Evolutionary conservation across 73 alveolate species (phyloP), one percentile per base, ranked within the genome.

Genomic region (Paramecium sexaurelia): DNA sequence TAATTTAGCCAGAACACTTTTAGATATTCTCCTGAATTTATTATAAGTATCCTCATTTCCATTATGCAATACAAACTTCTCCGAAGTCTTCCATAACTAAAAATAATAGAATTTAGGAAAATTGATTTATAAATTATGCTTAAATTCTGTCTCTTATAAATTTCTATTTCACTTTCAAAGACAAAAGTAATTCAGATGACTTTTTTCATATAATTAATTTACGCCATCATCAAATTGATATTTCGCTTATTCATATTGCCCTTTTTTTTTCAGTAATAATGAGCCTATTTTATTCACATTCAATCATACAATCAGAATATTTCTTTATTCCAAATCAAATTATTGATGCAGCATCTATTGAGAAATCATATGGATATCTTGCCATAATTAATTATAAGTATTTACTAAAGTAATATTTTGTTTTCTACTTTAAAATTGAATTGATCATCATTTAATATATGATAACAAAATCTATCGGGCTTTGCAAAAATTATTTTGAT

Each of bases 11-110:
- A 88, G 96, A 5, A 96, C 97, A 40, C 97, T 94, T 68, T 97
- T 98, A 95, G 95, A 95, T n/a, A 91, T 92, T 91, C 97, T 95
- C 96, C 95, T 96, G 95, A 93, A 95, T 47, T 98, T 99, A 41
- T 93, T 95, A 92, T 96, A 98, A 1, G 99, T 97, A 84, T 96
- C 99, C 51, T 91, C 96, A 88, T 96, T 96, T 27, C 99, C 99
- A 94, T 98, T 98, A 90, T 93, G 93, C 83, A 96, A 92, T 93
- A 97, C 99, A 87, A 98, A 98, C 37, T 97, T 90, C 86, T 97
- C 98, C 99, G 99, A 98, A 40, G 95, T 95, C 85, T 93, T 95
- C 99, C 99, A 98, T 87, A 98, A 97, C 85, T 97, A 93, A 85
- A 92, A 82, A 71, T 90, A 97, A 84, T 89, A 94, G 55, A 92